A percentile compares a stretch with the other conserved stretches of the same genome.
Evolutionary conservation across 176 grass and related monocot species (phyloP).

Genomic region (Raddia distichophylla): DNA sequence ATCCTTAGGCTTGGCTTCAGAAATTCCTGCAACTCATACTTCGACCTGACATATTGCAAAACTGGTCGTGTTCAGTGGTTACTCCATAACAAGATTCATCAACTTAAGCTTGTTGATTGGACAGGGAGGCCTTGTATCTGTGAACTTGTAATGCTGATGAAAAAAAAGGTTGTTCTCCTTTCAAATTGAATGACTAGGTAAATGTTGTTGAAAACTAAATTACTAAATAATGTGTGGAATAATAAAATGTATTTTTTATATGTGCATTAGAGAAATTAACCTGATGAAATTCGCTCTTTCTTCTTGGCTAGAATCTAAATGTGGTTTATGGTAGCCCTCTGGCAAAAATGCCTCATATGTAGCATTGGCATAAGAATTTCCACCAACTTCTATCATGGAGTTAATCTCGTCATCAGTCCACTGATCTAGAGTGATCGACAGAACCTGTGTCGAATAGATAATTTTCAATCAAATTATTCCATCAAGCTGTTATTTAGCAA

Average conservation of each 20-base stretch:
- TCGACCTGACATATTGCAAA: slow-evolving; percentile 57
- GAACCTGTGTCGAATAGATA: slow-evolving; percentile 50
- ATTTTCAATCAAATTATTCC: slow-evolving; percentile 3
- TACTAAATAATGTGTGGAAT: background rate
- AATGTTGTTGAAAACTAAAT: slow-evolving; percentile 19
- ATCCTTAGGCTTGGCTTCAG: slow-evolving; percentile 73
- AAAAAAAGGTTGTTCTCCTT: slow-evolving; percentile 12
- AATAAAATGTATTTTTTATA: background rate
- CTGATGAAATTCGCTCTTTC: slow-evolving; percentile 70
- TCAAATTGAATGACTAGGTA: slow-evolving; percentile 10
- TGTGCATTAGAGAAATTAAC: slow-evolving; percentile 35
- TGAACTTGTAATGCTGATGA: background rate
- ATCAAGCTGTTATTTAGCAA: background rate
- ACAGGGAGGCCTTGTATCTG: background rate
- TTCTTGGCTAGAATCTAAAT: slow-evolving; percentile 53
- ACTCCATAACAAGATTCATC: background rate
- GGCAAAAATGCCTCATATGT: slow-evolving; percentile 86
- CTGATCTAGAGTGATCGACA: slow-evolving; percentile 73
- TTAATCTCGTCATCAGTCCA: slow-evolving; percentile 70
- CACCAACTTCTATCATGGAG: slow-evolving; percentile 73
- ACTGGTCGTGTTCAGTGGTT: slow-evolving; percentile 1
- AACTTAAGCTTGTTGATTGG: slow-evolving; percentile 2
- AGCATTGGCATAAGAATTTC: slow-evolving; percentile 81
- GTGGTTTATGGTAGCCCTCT: slow-evolving; percentile 56
- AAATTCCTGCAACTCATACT: slow-evolving; percentile 82